These are phyloP conservation scores for Boletellus sp. DNA, from an alignment of 1,284 basidiomycete species.

Conservation along the genomic window DNA sequence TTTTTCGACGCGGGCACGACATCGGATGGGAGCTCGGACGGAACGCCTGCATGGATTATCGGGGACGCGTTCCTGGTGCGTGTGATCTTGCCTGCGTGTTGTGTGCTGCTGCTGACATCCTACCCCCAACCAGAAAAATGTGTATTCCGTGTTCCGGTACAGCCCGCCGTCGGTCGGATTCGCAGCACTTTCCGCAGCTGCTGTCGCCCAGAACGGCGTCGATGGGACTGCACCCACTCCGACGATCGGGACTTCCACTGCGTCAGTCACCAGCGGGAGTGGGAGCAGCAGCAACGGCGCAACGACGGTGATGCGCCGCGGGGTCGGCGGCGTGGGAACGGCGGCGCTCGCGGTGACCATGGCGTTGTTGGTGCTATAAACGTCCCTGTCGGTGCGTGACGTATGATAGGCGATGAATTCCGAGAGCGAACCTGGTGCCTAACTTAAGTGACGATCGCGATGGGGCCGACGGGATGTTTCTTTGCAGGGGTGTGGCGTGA, in stretches of 20 bases:
- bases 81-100: not conserved
- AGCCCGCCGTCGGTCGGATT: slow-evolving; percentile 51
- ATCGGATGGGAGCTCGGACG: slow-evolving; percentile 8
- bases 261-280: slow-evolving; percentile 20
- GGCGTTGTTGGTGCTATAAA: no score
- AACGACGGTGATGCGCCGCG: not conserved
- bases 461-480: no score
- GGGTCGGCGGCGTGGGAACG: no score
- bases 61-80: slow-evolving; percentile 51
- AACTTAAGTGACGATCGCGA: no score
- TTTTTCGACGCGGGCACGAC: slow-evolving; percentile 42
- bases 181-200: slow-evolving; percentile 37
- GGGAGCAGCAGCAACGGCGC: no score
- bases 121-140: slow-evolving; percentile 42
- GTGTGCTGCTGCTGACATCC: not conserved
- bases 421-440: no score
- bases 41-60: slow-evolving; percentile 41
- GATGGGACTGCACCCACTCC: slow-evolving; percentile 29
- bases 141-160: slow-evolving; percentile 52
- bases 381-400: no score
- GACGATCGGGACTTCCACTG: slow-evolving; percentile 32
- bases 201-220: slow-evolving; percentile 32
- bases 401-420: no score
- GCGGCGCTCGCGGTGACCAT: not conserved
- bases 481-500: no score